Percentiles rank a stretch among this genome's conserved stretches.
phyloP scores from a whole-genome alignment of 768 basidiomycete species.

The Mycena filopes region DNA sequence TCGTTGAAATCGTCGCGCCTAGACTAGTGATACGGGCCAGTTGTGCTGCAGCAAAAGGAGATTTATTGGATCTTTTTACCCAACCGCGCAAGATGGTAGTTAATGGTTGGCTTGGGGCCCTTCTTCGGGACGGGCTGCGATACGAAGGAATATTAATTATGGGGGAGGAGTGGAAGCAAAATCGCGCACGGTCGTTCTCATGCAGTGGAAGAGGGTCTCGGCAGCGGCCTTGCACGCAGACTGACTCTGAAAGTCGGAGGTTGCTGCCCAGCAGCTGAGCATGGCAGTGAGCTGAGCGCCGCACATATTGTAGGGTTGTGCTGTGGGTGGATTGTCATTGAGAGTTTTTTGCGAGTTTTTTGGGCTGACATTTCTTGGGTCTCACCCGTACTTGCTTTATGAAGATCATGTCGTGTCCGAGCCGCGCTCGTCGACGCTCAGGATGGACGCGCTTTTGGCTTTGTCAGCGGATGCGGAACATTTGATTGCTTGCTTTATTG shows the following conservation, averaged over 20 bases:
- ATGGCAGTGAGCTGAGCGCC: constrained; percentile 77
- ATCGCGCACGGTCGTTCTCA: constrained; percentile 81
- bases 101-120: constrained; percentile 80
- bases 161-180: constrained; percentile 8
- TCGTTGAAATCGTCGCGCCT: no score
- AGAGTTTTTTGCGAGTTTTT: neutral
- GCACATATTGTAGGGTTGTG: constrained; percentile 64
- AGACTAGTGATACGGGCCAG: no score
- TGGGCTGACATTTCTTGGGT: constrained; percentile 73
- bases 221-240: constrained; percentile 68
- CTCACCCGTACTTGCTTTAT: constrained; percentile 86
- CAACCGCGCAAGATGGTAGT: constrained; percentile 88
- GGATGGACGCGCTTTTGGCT: constrained; percentile 1
- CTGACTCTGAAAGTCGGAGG: constrained; percentile 66
- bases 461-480: no score
- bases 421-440: constrained; percentile 16
- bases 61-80: constrained; percentile 77
- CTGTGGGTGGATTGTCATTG: constrained; percentile 41
- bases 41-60: constrained; percentile 6
- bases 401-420: constrained; percentile 59
- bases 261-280: constrained; percentile 90
- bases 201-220: constrained; percentile 77
- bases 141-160: constrained; percentile 9
- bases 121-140: constrained; percentile 76
- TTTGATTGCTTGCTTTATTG: no score